Conservation (phyloP, 2,329 filamentous ascomycete genomes). For the Aspergillus tamarii region DNA sequence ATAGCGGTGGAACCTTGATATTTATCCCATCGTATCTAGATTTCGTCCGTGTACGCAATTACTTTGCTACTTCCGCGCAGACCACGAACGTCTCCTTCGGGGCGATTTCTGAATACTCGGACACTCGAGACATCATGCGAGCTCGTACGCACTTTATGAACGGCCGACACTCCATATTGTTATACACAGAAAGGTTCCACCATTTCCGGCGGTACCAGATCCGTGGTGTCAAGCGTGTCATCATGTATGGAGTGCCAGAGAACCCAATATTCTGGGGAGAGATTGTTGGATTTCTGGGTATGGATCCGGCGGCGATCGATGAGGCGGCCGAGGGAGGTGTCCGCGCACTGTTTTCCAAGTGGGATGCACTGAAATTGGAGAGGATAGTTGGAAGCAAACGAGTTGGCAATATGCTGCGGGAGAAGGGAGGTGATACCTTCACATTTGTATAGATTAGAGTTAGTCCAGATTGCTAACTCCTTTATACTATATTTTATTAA, state of each 20-base stretch:
- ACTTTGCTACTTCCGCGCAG: constrained; percentile 72
- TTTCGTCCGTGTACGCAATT: constrained; percentile 90
- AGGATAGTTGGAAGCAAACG: constrained; percentile 81
- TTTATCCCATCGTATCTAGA: constrained; percentile 95
- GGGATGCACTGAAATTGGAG: constrained; percentile 87
- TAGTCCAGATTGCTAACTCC: not conserved
- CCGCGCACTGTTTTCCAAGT: constrained; percentile 75
- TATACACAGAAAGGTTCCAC: constrained; percentile 95
- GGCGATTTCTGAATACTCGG: constrained; percentile 84
- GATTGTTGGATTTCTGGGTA: constrained; percentile 44
- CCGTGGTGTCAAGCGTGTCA: constrained; percentile 77
- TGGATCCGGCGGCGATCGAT: constrained; percentile 55
- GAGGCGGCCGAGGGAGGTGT: constrained; percentile 59
- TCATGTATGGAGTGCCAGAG: constrained; percentile 89
- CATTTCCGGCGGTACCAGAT: constrained; percentile 91
- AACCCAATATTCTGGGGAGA: constrained; percentile 64
- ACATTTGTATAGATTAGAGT: constrained; percentile 72
- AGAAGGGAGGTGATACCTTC: constrained; percentile 84
- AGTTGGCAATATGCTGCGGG: constrained; percentile 79
- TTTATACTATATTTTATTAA: not conserved
- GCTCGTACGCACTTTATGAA: constrained; percentile 85
- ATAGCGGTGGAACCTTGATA: constrained; percentile 73
- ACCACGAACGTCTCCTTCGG: constrained; percentile 70
- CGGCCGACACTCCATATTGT: constrained; percentile 77
- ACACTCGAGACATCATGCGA: constrained; percentile 75